phyloP scores from a whole-genome alignment of 2,329 filamentous ascomycete species.

The Fusarium cyanostomum region DNA sequence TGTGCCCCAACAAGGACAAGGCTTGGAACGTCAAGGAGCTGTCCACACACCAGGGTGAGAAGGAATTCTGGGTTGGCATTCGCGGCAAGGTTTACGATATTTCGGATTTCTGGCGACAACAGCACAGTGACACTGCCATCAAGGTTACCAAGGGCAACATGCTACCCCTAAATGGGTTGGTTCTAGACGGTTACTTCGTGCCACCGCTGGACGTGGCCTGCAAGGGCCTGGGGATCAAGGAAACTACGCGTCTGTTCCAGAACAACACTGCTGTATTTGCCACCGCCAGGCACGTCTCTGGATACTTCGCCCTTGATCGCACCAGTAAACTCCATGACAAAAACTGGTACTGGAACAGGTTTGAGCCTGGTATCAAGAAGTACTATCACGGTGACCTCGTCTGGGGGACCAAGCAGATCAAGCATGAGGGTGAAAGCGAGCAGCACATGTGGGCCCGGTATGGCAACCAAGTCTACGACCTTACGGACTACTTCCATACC shows the following conservation, averaged over 20 bases:
- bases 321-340: conserved; percentile 67
- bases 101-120: conserved; percentile 82
- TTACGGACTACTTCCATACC: conserved; percentile 92
- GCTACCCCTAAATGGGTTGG: conserved; percentile 78
- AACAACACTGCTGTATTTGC: conserved; percentile 71
- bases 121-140: conserved; percentile 80
- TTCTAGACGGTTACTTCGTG: conserved; percentile 86
- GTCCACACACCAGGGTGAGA: conserved; percentile 71
- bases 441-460: conserved; percentile 84
- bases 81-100: conserved; percentile 93
- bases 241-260: conserved; percentile 64
- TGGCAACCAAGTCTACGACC: conserved; percentile 80
- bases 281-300: conserved; percentile 75
- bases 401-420: conserved; percentile 67
- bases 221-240: conserved; percentile 71
- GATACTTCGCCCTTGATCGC: conserved; percentile 63
- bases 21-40: conserved; percentile 82
- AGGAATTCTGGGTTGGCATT: conserved; percentile 88
- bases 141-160: conserved; percentile 72
- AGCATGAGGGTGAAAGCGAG: conserved; percentile 71
- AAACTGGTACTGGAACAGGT: conserved; percentile 81
- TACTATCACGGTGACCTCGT: conserved; percentile 91
- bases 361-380: conserved; percentile 81
- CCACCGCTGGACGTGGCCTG: conserved; percentile 81
- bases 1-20: conserved; percentile 93